Evolutionary conservation across 2,329 filamentous ascomycete genomes (phyloP), one percentile per base, ranked within the genome.

Genomic region (Pyricularia sp.): DNA sequence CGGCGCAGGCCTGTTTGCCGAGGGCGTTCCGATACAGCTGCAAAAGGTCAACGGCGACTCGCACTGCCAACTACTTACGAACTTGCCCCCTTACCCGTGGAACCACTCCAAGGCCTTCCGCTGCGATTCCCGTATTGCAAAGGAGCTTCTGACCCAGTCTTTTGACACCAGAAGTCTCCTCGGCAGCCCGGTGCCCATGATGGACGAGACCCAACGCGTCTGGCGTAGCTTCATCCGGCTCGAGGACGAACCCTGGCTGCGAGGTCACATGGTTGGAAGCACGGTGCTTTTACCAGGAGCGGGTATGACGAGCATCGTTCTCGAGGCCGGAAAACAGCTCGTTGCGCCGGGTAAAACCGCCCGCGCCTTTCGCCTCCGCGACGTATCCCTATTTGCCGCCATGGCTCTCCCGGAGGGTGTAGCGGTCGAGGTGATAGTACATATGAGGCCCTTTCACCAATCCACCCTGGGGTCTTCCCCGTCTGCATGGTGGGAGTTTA

Each of bases 41-140:
- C 28, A 36, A 2, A 59, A 68, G 3, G 69, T 72, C 68, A 74
- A 75, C 61, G 30, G 50, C 33, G 59, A 42, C 42, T 11, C 11
- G 50, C 42, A 50, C 11, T 20, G 11, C 20, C 11, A 28, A 5
- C 59, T 82, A 3, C 71, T 83, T 2, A 76, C 77, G 0, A 81
- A 84, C 71, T 75, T 85, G 28, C 77, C 79, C 1, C 76, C 79
- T 3, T 85, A 84, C 69, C 73, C 80, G 1, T 84, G 80, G 78
- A 78, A 81, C 58, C 77, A 81, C 70, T 76, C 78, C 2, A 78
- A 76, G 28, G 75, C 76, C 68, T 25, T 26, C 20, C 20, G 20
- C 10, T 12, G 12, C 42, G 11, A 50, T 20, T 20, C 70, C 3
- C 68, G 70, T 6, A 25, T 23, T 11, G 58, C 55, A 10, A 42